phyloP scores from a whole-genome alignment of 1,284 basidiomycete species.

The Tilletiopsis washingtonensis region DNA sequence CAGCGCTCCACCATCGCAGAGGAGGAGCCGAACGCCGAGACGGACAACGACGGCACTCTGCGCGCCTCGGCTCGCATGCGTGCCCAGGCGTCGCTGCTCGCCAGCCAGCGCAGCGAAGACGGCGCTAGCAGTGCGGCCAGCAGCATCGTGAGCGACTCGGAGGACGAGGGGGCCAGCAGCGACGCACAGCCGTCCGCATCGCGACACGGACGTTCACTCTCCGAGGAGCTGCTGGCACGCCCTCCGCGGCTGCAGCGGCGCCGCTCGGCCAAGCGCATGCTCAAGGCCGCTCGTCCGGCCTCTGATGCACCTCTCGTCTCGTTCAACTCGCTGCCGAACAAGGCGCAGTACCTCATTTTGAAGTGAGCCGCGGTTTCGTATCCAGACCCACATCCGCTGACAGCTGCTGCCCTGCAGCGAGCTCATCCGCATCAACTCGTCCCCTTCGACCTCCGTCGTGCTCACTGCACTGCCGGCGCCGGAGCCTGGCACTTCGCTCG shows the following conservation, averaged over 20 bases:
- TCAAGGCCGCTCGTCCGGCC: too few relatives aligned
- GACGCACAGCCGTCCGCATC: too few relatives aligned
- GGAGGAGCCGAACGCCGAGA: not conserved
- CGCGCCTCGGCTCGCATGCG: constrained; percentile 4
- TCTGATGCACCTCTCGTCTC: constrained; percentile 18
- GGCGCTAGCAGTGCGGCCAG: too few relatives aligned
- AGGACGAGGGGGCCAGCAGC: too few relatives aligned
- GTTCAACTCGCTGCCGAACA: constrained; percentile 45
- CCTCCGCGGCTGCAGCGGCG: too few relatives aligned
- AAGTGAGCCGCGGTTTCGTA: constrained; percentile 14
- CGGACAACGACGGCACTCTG: constrained; percentile 4
- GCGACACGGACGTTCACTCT: too few relatives aligned
- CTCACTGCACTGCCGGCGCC: constrained; percentile 44
- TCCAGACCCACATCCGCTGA: too few relatives aligned
- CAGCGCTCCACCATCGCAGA: not conserved
- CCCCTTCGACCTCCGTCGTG: constrained; percentile 33
- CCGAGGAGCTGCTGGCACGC: too few relatives aligned
- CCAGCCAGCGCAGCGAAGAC: too few relatives aligned
- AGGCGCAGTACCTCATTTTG: constrained; percentile 44
- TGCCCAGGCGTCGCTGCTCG: not conserved
- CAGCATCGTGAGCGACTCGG: too few relatives aligned
- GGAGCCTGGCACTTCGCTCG: constrained; percentile 35
- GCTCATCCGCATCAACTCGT: constrained; percentile 39
- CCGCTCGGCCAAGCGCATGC: too few relatives aligned
- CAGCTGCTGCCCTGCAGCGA: too few relatives aligned